Base-by-base conservation (phyloP, 2,329 filamentous ascomycete genomes). In the Dothideomycetes sp. region DNA sequence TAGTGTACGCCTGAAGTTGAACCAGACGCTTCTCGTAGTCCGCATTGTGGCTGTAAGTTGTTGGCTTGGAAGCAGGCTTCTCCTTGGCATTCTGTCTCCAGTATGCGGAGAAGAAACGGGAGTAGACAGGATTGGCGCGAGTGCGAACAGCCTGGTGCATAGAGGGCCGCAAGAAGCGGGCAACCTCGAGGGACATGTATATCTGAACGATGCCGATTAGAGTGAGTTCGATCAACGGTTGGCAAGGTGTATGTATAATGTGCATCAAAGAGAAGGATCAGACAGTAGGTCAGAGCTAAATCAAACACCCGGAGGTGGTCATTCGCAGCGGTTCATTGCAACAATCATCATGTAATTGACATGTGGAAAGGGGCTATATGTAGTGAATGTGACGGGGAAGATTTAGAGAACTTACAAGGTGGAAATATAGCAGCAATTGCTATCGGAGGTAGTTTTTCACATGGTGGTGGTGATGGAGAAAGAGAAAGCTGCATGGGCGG, bases 261-360 rank as follows among this genome's bases (percentile, higher is more conserved):
- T 32, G 31, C 22, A 31, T 31, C 17, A 14, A 36, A 10, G n/a
- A 22, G 32, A 31, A 27, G 31, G 31, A 46, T 64, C 60, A 64
- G 60, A 40, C 37, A 45, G 50, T 47, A 48, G 50, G 55, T 50
- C 56, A 52, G 51, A 56, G 56, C 59, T 58, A 64, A 66, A 68
- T 71, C 69, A 75, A 65, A 60, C 63, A 62, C 61, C 62, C 58
- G 60, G 55, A 53, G 65, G 64, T 64, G 67, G n/a, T 79, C 73
- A 76, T 73, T 72, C 73, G 75, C 76, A 79, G 76, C 76, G 76
- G 76, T 80, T 79, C 75, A 78, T 64, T 47, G 36, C 38, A 39
- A 30, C 43, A 34, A 45, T 51, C 49, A 51, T 51, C 49, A 40
- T 46, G 43, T 36, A 33, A 33, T 24, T 11, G 18, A 39, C 30